Percentiles rank a stretch among this genome's conserved stretches.
Evolutionary conservation across 768 basidiomycete genomes (phyloP).

Genomic region (Termitomyces sp.): DNA sequence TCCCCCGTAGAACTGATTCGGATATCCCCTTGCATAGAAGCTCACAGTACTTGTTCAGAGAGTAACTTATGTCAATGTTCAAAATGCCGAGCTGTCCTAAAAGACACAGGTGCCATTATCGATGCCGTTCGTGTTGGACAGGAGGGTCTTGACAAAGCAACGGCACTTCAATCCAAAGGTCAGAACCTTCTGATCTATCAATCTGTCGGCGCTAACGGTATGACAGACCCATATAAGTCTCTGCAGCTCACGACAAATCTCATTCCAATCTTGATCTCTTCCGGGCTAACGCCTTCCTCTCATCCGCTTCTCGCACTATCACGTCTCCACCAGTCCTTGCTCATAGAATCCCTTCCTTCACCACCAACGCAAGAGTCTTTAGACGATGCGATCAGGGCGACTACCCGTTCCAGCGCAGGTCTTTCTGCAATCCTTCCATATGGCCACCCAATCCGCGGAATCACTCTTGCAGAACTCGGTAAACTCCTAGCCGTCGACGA

Average conservation of each 20-base stretch:
- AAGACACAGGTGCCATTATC: conserved; percentile 48
- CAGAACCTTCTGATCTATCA: no score
- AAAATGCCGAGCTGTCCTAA: conserved; percentile 50
- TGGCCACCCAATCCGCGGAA: conserved; percentile 76
- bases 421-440: conserved; percentile 47
- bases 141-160: conserved; percentile 75
- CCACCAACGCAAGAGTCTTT: conserved; percentile 45
- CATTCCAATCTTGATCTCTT: conserved; percentile 59
- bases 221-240: conserved; percentile 55
- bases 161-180: conserved; percentile 59
- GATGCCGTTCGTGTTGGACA: conserved; percentile 69
- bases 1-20: not conserved
- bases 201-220: not conserved
- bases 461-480: conserved; percentile 76
- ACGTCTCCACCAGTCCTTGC: conserved; percentile 68
- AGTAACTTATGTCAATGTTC: conserved; percentile 45
- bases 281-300: conserved; percentile 57
- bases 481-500: conserved; percentile 83
- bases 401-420: conserved; percentile 52
- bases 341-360: conserved; percentile 47
- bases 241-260: conserved; percentile 61
- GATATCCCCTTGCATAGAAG: not conserved
- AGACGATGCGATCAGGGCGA: conserved; percentile 60
- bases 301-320: conserved; percentile 77
- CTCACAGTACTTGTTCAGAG: conserved; percentile 33